Base-by-base conservation (phyloP, 75 land plant genomes). In the Sequoiadendron giganteum region DNA sequence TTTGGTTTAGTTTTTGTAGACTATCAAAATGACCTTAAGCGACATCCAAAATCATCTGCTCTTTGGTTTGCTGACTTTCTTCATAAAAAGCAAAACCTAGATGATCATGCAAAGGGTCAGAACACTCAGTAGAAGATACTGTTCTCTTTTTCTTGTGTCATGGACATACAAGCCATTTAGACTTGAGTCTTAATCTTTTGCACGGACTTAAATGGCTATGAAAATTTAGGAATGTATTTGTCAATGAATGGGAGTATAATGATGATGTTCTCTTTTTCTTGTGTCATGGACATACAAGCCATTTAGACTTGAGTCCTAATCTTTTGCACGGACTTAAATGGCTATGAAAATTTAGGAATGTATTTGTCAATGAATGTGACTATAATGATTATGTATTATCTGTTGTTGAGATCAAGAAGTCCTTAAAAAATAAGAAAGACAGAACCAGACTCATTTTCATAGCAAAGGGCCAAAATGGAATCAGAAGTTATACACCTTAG, bases 1-100 rank as follows among this genome's bases (percentile, higher is more conserved):
- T 96, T 96, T 89, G 97, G 97, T 40, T 34, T 96, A 54, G 94
- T 95, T 52, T 95, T 93, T 87, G 95, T 96, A 18, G 97, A 96
- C 77, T 96, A 94, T 88, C 90, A 93, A 86, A 91, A 95, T 82
- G 95, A 93, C 5, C 92, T 94, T 11, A 49, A 93, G 52, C 89
- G 97, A 80, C 91, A 94, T 85, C 95, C 95, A 21, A 96, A 96
- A 87, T 90, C 96, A 49, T 95, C 97, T 25, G 96, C 95, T 32
- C 85, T 85, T 75, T 95, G 95, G 95, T 94, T 95, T 82, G 65
- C 86, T 13, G 88, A 83, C 11, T 92, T 95, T 83, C 82, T 95
- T 48, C 85, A 84, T 32, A 32, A 28, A 65, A 25, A 65, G 70
- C 1, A 65, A 65, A 65, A 65, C 70, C 70, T 65, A 25, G 8